These are phyloP conservation scores for Wickerhamiella galacta DNA, from an alignment of 805 yeast genomes.

Conservation along the genomic window DNA sequence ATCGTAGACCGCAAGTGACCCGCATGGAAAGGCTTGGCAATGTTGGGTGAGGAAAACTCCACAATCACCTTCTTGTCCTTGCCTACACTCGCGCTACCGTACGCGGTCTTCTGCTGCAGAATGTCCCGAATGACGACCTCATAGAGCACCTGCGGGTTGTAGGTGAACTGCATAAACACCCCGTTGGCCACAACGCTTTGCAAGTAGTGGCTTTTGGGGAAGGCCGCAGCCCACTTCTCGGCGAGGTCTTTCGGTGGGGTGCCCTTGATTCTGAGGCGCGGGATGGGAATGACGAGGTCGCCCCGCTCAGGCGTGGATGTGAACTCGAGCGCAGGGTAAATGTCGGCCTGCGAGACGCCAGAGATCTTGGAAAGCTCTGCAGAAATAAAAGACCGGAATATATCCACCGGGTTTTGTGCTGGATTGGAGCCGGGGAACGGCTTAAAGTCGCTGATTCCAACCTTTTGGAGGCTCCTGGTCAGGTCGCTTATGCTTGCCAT, in stretches of 20 bases:
- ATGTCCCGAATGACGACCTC: slow-evolving; percentile 55
- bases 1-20: slow-evolving; percentile 97
- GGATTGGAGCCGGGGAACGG: slow-evolving; percentile 45
- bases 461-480: slow-evolving; percentile 10
- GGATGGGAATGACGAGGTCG: slow-evolving; percentile 81
- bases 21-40: slow-evolving; percentile 99
- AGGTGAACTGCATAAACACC: slow-evolving; percentile 79
- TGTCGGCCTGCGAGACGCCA: slow-evolving; percentile 49
- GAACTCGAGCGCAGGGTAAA: slow-evolving; percentile 77
- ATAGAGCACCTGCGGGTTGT: slow-evolving; percentile 48
- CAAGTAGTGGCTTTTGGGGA: slow-evolving; percentile 57
- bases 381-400: slow-evolving; percentile 79
- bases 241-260: slow-evolving; percentile 65
- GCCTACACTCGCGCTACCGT: slow-evolving; percentile 66
- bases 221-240: slow-evolving; percentile 56
- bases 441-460: slow-evolving; percentile 12
- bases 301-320: slow-evolving; percentile 79
- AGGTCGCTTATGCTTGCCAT: slow-evolving; percentile 11
- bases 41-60: slow-evolving; percentile 95
- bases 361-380: slow-evolving; percentile 58
- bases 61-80: slow-evolving; percentile 51
- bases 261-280: slow-evolving; percentile 70
- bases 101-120: slow-evolving; percentile 38
- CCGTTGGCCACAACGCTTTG: slow-evolving; percentile 67
- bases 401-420: slow-evolving; percentile 63